phyloP scores from a whole-genome alignment of 441 rosid genomes.

The Adansonia grandidieri region DNA sequence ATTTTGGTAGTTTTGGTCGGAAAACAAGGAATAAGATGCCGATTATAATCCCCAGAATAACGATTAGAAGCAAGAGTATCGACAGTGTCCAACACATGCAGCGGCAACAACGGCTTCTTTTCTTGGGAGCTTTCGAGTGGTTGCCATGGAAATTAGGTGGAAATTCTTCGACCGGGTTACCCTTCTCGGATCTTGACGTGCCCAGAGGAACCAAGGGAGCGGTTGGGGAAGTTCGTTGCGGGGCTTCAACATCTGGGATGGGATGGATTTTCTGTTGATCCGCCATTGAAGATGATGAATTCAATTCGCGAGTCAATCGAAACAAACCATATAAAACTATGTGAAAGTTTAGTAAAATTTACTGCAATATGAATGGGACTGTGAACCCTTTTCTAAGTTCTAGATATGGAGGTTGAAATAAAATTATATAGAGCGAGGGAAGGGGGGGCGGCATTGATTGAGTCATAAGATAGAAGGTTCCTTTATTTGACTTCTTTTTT shows the following conservation, averaged over 20 bases:
- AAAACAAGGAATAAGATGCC: constrained; percentile 77
- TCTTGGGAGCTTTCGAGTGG: constrained; percentile 56
- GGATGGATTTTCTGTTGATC: constrained; percentile 74
- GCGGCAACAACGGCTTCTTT: constrained; percentile 58
- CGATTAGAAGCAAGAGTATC: constrained; percentile 52
- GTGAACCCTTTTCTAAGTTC: background rate
- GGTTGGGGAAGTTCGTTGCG: constrained; percentile 38
- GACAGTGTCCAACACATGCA: constrained; percentile 73
- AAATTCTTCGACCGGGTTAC: constrained; percentile 28
- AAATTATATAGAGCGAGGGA: background rate
- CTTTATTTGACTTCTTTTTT: constrained; percentile 1
- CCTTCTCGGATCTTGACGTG: constrained; percentile 51
- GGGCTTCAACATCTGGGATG: constrained; percentile 53
- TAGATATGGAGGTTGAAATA: background rate
- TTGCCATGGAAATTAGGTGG: constrained; percentile 44
- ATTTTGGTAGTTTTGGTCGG: constrained; percentile 83
- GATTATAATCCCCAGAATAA: constrained; percentile 42
- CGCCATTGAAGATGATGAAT: constrained; percentile 41
- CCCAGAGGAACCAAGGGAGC: constrained; percentile 59
- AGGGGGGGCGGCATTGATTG: background rate
- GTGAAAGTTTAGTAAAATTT: background rate
- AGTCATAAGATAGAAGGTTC: constrained; percentile 15
- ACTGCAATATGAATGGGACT: background rate
- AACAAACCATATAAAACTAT: background rate
- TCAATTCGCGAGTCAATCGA: background rate